Base-by-base conservation (phyloP, 768 basidiomycete species). In the Phaeotremella skinneri region DNA sequence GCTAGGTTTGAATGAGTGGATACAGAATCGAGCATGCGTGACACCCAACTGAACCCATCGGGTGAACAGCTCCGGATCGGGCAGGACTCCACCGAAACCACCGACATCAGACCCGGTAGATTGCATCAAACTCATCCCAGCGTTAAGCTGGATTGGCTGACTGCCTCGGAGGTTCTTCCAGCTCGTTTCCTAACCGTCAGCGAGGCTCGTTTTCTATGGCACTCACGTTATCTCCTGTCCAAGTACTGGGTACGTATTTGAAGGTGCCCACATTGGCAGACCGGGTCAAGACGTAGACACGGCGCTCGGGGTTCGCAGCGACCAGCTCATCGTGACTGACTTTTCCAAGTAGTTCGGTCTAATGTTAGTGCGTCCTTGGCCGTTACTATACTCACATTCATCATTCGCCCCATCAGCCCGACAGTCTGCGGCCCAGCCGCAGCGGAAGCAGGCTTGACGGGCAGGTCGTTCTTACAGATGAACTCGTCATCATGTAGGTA, bases 1-100 rank as follows among this genome's bases (percentile, higher is more conserved):
- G 52, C 69, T 61, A 5, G 76, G 76, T 61, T 77, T 77, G 70
- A 71, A 77, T 16, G 55, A 59, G 58, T 77, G 76, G 37, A 77
- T 74, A 54, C 73, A 77, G 65, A 77, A 77, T 50, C 76, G 59
- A 14, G 67, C 61, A 49, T 75, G 70, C 13, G 67, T 68, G 34
- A 68, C 69, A 41, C 69, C 70, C 17, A 70, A 49, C 45, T 77
- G 76, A 3, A 73, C 68, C 76, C 76, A 77, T 51, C 76, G 55
- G 4, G 72, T 64, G 56, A 77, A 72, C 29, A 77, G 58, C 55
- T 76, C 76, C 0, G 70, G 70, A 3, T 59, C 53, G 5, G 76
- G 76, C 7, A 75, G 56, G 1, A 67, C 72, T 4, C 76, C 74
- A 4, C 65, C 76, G 42, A 77, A 77, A 0, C 76, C 76, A 5